Evolutionary conservation across 2,329 filamentous ascomycete genomes (phyloP).

Genomic region (Neonectria sp.): DNA sequence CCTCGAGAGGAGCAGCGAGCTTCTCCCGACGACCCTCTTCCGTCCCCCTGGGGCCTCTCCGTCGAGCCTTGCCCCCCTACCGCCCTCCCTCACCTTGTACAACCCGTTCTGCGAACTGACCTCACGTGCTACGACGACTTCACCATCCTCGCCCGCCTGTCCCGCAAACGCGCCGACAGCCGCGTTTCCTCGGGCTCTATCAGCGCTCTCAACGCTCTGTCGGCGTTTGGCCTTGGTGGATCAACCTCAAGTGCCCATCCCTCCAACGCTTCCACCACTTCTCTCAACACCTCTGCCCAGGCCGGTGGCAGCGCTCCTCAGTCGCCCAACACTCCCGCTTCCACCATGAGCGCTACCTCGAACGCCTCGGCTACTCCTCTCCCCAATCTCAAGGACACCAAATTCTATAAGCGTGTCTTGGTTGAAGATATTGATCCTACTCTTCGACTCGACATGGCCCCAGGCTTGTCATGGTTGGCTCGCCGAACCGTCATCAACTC

Average conservation of each 20-base stretch:
- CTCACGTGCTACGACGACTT: slow-evolving; percentile 89
- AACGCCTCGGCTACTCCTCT: slow-evolving; percentile 53
- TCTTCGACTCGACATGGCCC: slow-evolving; percentile 88
- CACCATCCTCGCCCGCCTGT: slow-evolving; percentile 79
- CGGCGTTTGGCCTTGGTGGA: slow-evolving; percentile 60
- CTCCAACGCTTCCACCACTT: slow-evolving; percentile 74
- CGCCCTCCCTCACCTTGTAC: slow-evolving; percentile 86
- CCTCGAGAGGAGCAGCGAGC: slow-evolving; percentile 61
- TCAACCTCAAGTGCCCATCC: slow-evolving; percentile 63
- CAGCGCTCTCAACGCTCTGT: slow-evolving; percentile 63
- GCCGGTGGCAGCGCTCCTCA: slow-evolving; percentile 68
- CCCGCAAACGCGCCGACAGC: slow-evolving; percentile 73
- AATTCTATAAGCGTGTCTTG: slow-evolving; percentile 92
- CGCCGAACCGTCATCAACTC: slow-evolving; percentile 87
- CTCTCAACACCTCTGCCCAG: slow-evolving; percentile 66
- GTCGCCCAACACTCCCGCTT: slow-evolving; percentile 72
- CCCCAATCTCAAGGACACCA: slow-evolving; percentile 86
- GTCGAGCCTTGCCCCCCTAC: slow-evolving; percentile 69
- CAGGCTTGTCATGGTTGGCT: slow-evolving; percentile 93
- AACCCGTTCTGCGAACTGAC: slow-evolving; percentile 87
- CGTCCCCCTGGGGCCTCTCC: slow-evolving; percentile 51
- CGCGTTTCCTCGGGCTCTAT: slow-evolving; percentile 80
- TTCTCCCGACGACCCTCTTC: slow-evolving; percentile 50
- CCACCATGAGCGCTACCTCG: slow-evolving; percentile 63
- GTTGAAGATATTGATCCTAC: slow-evolving; percentile 96